Evolutionary conservation across 208 protist genomes (phyloP), one percentile per base, ranked within the genome.

Genomic region (Blastocrithidia nonstop): DNA sequence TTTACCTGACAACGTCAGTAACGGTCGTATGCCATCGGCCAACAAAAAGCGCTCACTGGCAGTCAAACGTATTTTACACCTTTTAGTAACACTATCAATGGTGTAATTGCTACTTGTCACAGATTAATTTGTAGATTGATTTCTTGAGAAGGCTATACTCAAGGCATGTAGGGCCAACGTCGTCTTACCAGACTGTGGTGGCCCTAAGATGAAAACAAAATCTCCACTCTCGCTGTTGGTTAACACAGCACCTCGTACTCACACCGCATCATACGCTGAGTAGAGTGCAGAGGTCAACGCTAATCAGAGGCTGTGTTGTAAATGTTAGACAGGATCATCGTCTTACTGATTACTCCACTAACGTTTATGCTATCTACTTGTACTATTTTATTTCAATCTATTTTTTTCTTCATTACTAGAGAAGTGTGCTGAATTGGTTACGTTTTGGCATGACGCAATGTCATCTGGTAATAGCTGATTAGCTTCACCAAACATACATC

Each of bases 101-200:
- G n/a, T n/a, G n/a, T n/a, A n/a, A n/a, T n/a, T n/a, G n/a, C n/a
- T n/a, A n/a, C n/a, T n/a, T n/a, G n/a, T n/a, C n/a, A n/a, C n/a
- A n/a, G n/a, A n/a, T n/a, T n/a, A n/a, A n/a, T n/a, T n/a, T n/a
- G n/a, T n/a, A n/a, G n/a, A n/a, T n/a, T n/a, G n/a, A n/a, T n/a
- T n/a, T n/a, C n/a, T n/a, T n/a, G n/a, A n/a, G 11, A 50, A 23
- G 20, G 40, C 38, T 1, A 58, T 28, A 13, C 63, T 50, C 4
- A 80, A 51, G 36, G 66, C 75, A 57, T 87, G 77, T n/a, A 87
- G 54, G 13, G 77, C 77, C 16, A 87, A 62, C 1, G 77, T 87
- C 0, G 77, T 87, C 57, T 87, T 87, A 3, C 77, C 77, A 39
- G 62, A 65, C 31, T 25, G 25, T n/a, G 58, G 60, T 29, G 57